Evolutionary conservation across 2,329 filamentous ascomycete genomes (phyloP), one percentile per base, ranked within the genome.

Genomic region (Penicillium brevicompactum): DNA sequence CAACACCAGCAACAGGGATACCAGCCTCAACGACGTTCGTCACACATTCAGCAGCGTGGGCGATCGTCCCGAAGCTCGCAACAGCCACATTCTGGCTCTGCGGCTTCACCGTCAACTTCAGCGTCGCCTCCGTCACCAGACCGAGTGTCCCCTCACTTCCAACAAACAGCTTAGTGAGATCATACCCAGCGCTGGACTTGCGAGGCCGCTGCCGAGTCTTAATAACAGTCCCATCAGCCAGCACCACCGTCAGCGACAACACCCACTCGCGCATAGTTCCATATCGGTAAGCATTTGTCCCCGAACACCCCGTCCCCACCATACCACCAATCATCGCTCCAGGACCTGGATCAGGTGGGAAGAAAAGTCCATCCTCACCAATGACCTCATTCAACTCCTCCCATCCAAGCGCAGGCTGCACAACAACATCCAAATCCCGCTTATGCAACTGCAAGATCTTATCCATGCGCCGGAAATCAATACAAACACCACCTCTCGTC

Each of bases 181-280:
- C 92, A 75, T 97, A 97, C 24, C 92, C 92, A 31, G 92, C 92
- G 52, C 88, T 92, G 67, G 89, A 92, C 80, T 96, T 97, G 63
- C 92, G 84, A 10, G 92, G 91, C 46, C 92, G 84, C 74, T 95
- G 91, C 59, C 90, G 83, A 10, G 92, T 97, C 80, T 92, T 93
- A 76, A 97, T 88, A 49, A 96, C 76, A 1, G 92, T 96, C 47
- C 92, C 92, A 73, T 96, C 92, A 16, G 92, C 92, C 66, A 96
- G 82, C 10, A 96, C 92, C 4, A 96, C 90, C 0, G 92, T 96
- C 62, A 96, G 76, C 51, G 85, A 89, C 21, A 96, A 77, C 11
- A 96, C 92, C 92, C 92, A 96, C 70, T 96, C 92, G 59, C 90
- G 87, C 91, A 96, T 96, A 2, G 92, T 96, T 59, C 92, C 92